phyloP scores from a whole-genome alignment of 208 protist genomes.

The Trichomonas vaginalis region DNA sequence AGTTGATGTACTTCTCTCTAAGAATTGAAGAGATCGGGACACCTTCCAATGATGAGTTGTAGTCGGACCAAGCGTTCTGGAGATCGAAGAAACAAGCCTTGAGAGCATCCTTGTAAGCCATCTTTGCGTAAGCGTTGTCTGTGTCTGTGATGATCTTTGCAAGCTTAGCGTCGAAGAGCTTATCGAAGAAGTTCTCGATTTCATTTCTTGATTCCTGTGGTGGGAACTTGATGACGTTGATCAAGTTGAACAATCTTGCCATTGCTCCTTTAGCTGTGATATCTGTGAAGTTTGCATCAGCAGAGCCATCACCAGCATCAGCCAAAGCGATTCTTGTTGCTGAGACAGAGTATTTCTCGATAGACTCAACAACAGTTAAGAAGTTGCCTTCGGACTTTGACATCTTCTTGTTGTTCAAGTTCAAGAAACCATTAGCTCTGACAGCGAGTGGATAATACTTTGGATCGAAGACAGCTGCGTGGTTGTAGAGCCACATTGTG shows the following conservation, averaged over 20 bases:
- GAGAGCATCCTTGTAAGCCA: conserved; percentile 80
- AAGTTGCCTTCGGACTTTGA: conserved; percentile 98
- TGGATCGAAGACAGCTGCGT: conserved; percentile 75
- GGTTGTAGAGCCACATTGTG: conserved; percentile 98
- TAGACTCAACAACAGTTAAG: conserved; percentile 62
- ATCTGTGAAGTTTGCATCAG: conserved; percentile 80
- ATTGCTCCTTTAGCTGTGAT: conserved; percentile 75
- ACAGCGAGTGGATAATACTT: conserved; percentile 65
- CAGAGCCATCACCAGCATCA: conserved; percentile 87
- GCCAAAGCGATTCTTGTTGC: conserved; percentile 83
- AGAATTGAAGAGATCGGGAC: neutral
- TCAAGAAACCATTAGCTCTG: conserved; percentile 94
- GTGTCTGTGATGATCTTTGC: conserved; percentile 62
- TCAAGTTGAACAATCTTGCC: conserved; percentile 72
- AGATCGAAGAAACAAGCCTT: conserved; percentile 79
- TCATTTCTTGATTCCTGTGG: neutral
- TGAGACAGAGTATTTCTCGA: conserved; percentile 46
- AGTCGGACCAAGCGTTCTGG: conserved; percentile 54
- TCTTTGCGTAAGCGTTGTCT: conserved; percentile 61
- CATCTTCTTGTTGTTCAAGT: conserved; percentile 98
- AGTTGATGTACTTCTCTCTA: conserved; percentile 58
- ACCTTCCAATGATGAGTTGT: conserved; percentile 18
- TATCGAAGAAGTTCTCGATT: conserved; percentile 55
- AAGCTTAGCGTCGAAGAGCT: conserved; percentile 73
- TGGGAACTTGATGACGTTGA: conserved; percentile 17